Evolutionary conservation across 2,329 filamentous ascomycete genomes (phyloP).

Genomic region (Cladophialophora yegresii): DNA sequence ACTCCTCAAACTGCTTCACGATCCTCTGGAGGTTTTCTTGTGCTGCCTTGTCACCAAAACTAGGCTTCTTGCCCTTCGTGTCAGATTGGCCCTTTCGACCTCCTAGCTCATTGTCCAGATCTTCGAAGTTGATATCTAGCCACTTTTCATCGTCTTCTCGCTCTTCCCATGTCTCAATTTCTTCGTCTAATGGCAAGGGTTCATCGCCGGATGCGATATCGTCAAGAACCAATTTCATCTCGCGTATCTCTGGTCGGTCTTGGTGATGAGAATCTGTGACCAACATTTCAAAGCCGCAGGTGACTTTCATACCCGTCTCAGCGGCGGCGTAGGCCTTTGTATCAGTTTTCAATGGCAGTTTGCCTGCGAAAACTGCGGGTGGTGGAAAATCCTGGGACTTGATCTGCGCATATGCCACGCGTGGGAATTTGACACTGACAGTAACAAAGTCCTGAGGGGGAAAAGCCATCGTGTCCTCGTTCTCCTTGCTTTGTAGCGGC

Average conservation of each 20-base stretch:
- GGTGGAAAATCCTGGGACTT: conserved; percentile 77
- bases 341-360: conserved; percentile 44
- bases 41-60: conserved; percentile 50
- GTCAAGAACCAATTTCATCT: conserved; percentile 73
- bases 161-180: conserved; percentile 71
- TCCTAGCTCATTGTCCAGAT: conserved; percentile 80
- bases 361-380: conserved; percentile 59
- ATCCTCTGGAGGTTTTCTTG: conserved; percentile 75
- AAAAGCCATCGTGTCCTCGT: conserved; percentile 60
- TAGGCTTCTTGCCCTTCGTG: conserved; percentile 31
- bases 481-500: conserved; percentile 61
- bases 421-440: conserved; percentile 79
- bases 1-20: conserved; percentile 88
- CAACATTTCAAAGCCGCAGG: conserved; percentile 89
- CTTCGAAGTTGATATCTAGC: conserved; percentile 87
- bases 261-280: conserved; percentile 66
- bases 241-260: conserved; percentile 68
- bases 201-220: conserved; percentile 74
- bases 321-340: conserved; percentile 52
- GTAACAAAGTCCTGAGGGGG: conserved; percentile 77
- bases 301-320: conserved; percentile 83
- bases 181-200: conserved; percentile 67
- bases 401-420: conserved; percentile 85
- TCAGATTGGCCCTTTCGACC: conserved; percentile 47
- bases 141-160: conserved; percentile 83